Evolutionary conservation across 805 yeast genomes (phyloP).

Genomic region (Metschnikowia lochheadii): DNA sequence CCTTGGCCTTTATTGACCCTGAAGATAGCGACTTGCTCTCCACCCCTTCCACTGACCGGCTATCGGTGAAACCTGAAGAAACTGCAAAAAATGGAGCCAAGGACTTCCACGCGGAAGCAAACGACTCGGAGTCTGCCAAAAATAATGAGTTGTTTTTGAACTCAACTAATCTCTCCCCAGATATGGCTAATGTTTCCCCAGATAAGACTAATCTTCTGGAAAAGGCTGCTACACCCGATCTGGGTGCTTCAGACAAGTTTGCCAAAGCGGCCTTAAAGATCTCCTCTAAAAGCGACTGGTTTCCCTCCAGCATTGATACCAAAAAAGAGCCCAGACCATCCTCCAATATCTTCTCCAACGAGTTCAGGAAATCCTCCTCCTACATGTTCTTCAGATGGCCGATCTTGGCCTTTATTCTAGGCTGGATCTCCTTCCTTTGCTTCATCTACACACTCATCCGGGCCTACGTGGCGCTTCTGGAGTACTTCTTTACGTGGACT

Average conservation of each 20-base stretch:
- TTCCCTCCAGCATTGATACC: constrained; percentile 18
- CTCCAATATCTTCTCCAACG: constrained; percentile 25
- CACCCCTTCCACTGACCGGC: constrained; percentile 6
- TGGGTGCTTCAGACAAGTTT: background rate
- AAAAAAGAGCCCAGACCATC: constrained; percentile 4
- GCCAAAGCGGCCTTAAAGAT: constrained; percentile 18
- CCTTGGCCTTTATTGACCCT: constrained; percentile 35
- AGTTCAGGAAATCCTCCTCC: constrained; percentile 33
- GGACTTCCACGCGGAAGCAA: no score
- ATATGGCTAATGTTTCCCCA: background rate
- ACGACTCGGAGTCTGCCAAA: background rate
- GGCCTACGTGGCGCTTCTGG: constrained; percentile 59
- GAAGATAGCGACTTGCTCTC: constrained; percentile 15
- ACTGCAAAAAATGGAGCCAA: background rate
- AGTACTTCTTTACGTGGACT: constrained; percentile 55
- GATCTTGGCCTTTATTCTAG: constrained; percentile 44
- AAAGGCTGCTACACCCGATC: background rate
- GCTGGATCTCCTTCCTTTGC: constrained; percentile 53
- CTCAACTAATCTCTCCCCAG: background rate
- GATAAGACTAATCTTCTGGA: no score
- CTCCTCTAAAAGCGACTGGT: constrained; percentile 26
- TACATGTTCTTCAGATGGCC: constrained; percentile 61
- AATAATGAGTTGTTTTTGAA: background rate
- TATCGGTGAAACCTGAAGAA: constrained; percentile 5
- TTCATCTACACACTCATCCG: constrained; percentile 50